A percentile compares a stretch with the other conserved stretches of the same genome.
These are phyloP conservation scores for Cladochytrium replicatum DNA, from an alignment of 192 early-diverging fungal species.

Conservation along the genomic window DNA sequence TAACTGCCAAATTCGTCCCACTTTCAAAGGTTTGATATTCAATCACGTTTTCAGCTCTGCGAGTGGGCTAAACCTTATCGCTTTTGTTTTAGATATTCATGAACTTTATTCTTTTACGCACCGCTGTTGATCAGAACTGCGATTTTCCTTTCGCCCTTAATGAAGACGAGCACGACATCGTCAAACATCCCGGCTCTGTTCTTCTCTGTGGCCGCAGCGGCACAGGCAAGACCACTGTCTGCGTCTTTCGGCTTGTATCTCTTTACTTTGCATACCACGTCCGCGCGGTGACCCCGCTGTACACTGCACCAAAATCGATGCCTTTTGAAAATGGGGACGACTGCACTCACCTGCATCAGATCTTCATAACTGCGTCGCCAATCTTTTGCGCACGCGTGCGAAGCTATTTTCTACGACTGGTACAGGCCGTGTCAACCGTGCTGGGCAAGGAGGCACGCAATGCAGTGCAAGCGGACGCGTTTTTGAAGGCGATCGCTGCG, in stretches of 20 bases:
- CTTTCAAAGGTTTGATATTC: conserved; percentile 10
- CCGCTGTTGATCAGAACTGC: background rate
- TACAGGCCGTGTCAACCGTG: background rate
- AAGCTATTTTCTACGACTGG: conserved; percentile 7
- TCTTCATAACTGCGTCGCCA: conserved; percentile 22
- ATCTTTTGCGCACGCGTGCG: conserved; percentile 17
- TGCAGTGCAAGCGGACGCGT: background rate
- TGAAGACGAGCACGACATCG: conserved; percentile 13
- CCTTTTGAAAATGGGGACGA: conserved; percentile 1
- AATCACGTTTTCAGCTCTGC: background rate
- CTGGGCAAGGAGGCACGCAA: background rate
- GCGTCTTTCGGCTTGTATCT: conserved; percentile 15
- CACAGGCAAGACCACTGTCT: conserved; percentile 18
- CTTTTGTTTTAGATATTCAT: conserved; percentile 4
- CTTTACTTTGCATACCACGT: background rate
- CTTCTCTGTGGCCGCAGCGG: conserved; percentile 14
- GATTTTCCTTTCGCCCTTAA: conserved; percentile 20
- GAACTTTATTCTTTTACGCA: conserved; percentile 1
- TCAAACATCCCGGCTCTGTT: conserved; percentile 7
- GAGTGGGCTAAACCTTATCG: background rate
- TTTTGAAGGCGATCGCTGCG: too few species aligned
- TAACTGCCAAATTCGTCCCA: conserved; percentile 21
- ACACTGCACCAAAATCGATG: background rate
- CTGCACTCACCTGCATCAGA: conserved; percentile 5
- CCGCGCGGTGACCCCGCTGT: background rate